Conservation (phyloP, 331 rosid genomes). For the Cucumis variabilis region DNA sequence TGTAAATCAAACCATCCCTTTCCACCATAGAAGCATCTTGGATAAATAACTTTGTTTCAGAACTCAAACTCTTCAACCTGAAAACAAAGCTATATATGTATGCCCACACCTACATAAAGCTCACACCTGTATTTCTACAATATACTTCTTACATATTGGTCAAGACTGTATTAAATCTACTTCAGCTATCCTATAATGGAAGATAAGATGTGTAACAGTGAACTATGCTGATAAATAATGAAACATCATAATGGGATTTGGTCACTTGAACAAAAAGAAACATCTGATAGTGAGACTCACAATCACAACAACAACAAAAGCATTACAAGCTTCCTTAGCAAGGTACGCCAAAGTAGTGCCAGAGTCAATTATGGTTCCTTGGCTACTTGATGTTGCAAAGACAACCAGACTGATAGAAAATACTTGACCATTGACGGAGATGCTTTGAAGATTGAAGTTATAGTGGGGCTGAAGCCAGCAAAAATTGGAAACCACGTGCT, state of each 20-base stretch:
- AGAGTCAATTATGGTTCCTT: constrained; percentile 94
- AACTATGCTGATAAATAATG: constrained; percentile 2
- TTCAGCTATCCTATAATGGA: neutral
- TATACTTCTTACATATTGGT: constrained; percentile 89
- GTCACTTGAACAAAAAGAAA: constrained; percentile 21
- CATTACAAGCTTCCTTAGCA: constrained; percentile 84
- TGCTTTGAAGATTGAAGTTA: constrained; percentile 91
- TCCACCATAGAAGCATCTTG: constrained; percentile 58
- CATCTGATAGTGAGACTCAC: constrained; percentile 59
- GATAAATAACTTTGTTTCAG: constrained; percentile 56
- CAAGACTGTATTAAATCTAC: constrained; percentile 48
- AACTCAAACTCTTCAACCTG: constrained; percentile 71
- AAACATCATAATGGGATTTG: constrained; percentile 35
- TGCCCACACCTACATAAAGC: neutral
- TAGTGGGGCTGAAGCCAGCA: constrained; percentile 80
- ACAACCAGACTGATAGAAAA: constrained; percentile 68
- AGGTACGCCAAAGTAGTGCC: constrained; percentile 99
- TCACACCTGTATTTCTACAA: constrained; percentile 43
- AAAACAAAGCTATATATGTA: constrained; percentile 36
- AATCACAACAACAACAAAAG: constrained; percentile 86
- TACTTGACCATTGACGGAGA: constrained; percentile 76
- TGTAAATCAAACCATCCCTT: constrained; percentile 58
- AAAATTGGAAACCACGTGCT: neutral
- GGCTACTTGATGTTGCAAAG: constrained; percentile 79
- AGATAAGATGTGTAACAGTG: constrained; percentile 27